Conservation (phyloP, 139 green algal species). For the Tetraselmis striata region DNA sequence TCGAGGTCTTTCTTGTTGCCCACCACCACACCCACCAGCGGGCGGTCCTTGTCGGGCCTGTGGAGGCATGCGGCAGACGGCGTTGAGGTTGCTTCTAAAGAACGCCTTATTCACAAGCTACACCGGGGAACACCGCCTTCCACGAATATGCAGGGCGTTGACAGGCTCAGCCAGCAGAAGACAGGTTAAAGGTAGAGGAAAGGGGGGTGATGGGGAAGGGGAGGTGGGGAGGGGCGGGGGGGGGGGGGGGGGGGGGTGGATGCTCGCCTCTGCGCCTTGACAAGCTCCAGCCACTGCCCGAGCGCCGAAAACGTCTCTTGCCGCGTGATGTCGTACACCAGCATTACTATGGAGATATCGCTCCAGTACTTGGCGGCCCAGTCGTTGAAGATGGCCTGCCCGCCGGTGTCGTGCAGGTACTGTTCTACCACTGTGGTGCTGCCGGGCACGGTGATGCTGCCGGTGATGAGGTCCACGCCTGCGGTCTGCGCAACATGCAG, state of each 20-base stretch:
- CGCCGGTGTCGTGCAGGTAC: slow-evolving; percentile 14
- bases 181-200: too few species aligned
- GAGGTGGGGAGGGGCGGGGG: not conserved
- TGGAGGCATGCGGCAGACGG: too few species aligned
- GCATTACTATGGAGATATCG: slow-evolving; percentile 3
- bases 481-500: slow-evolving; percentile 8
- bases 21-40: slow-evolving; percentile 12
- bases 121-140: too few species aligned
- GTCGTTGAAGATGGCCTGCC: slow-evolving; percentile 22
- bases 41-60: slow-evolving; percentile 5
- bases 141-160: too few species aligned
- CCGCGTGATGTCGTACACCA: slow-evolving; percentile 16
- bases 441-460: slow-evolving; percentile 5
- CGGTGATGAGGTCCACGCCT: slow-evolving; percentile 13
- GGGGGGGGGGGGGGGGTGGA: not conserved
- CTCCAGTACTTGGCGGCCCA: not conserved
- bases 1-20: slow-evolving; percentile 18
- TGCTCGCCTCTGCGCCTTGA: not conserved
- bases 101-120: too few species aligned
- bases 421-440: slow-evolving; percentile 9
- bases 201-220: too few species aligned
- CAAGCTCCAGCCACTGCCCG: slow-evolving; percentile 1
- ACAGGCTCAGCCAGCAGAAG: too few species aligned
- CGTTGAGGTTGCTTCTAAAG: too few species aligned
- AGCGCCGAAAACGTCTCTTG: slow-evolving; percentile 1